Evolutionary conservation across 495 filamentous ascomycete genomes (phyloP).

Genomic region (Pyrenula aspistea): DNA sequence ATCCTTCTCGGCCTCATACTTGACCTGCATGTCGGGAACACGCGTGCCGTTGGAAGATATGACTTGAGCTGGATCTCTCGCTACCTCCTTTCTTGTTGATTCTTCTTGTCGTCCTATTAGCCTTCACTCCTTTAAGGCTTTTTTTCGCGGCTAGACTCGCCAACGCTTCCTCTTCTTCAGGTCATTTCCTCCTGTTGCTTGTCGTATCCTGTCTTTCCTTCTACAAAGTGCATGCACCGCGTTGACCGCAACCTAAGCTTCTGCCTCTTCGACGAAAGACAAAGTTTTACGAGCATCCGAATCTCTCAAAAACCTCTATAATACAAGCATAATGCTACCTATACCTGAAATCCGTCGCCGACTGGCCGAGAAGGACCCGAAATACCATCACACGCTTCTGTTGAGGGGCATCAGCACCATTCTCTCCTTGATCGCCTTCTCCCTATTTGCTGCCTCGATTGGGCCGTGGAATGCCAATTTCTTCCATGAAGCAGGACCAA

Average conservation of each 20-base stretch:
- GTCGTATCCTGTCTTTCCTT: not conserved
- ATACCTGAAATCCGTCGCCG: not conserved
- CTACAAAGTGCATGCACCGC: not conserved
- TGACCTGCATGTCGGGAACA: too few species aligned
- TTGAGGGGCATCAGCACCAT: conserved; percentile 1
- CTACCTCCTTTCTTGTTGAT: not conserved
- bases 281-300: too few species aligned
- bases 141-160: not conserved
- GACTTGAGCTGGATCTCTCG: not conserved
- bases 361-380: not conserved
- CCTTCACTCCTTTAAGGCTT: not conserved
- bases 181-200: not conserved
- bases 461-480: conserved; percentile 4
- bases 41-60: not conserved
- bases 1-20: not conserved
- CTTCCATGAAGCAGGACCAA: conserved; percentile 2
- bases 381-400: conserved; percentile 1
- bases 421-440: conserved; percentile 2
- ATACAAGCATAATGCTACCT: not conserved
- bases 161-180: not conserved
- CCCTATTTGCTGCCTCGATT: conserved; percentile 6
- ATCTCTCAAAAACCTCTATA: not conserved
- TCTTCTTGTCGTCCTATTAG: not conserved
- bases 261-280: too few species aligned
- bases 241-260: not conserved